Conservation (phyloP, 352 stramenopile genomes). For the Pythium utonaiense region DNA sequence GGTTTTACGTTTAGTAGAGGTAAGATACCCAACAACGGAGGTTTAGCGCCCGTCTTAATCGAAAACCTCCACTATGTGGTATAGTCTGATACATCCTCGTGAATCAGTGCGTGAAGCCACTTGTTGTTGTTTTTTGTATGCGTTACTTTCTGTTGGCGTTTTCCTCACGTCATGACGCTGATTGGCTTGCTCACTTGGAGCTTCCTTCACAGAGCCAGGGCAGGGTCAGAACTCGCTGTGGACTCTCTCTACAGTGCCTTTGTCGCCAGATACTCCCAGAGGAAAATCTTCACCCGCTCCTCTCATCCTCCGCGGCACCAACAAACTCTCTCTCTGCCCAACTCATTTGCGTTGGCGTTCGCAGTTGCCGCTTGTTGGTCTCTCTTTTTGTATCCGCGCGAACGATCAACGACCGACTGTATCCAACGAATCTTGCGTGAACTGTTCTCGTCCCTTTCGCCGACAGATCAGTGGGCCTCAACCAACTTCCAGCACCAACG, state of each 20-base stretch:
- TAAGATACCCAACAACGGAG: not conserved
- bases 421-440: not conserved
- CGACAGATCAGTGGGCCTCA: not conserved
- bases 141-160: constrained; percentile 4
- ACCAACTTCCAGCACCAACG: not conserved
- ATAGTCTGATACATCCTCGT: not conserved
- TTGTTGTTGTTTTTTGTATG: constrained; percentile 4
- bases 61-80: not conserved
- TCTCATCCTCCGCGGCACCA: not conserved
- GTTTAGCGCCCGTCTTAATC: not conserved
- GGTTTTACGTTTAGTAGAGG: too few relatives aligned
- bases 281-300: not conserved
- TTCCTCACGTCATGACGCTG: not conserved
- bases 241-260: not conserved
- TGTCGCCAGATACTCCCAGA: not conserved
- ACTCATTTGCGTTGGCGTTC: not conserved
- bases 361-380: not conserved
- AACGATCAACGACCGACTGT: not conserved
- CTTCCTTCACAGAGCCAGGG: constrained; percentile 3
- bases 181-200: not conserved
- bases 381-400: not conserved
- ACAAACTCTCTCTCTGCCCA: not conserved
- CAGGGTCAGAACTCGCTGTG: not conserved
- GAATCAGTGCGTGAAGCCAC: not conserved
- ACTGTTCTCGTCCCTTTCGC: not conserved